Evolutionary conservation across 441 rosid species (phyloP), one percentile per base, ranked within the genome.

Genomic region (Raphanus hybrid): DNA sequence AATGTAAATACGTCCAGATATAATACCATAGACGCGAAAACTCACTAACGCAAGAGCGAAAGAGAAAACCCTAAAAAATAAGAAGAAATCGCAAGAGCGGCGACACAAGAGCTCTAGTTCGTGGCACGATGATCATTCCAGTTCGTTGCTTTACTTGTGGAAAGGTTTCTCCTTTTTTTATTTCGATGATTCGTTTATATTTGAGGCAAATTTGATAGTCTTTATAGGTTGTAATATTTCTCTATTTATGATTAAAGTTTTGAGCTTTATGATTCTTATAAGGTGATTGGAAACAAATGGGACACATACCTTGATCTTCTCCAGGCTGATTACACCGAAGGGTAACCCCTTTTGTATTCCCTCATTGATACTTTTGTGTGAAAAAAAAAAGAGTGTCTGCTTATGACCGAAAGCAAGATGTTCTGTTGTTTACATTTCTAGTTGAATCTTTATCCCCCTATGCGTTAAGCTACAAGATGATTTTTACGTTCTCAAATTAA

Each of bases 201-300:
- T 50, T 6, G 18, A 50, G 8, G 57, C 9, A 6, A 50, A 14
- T 50, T 48, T 50, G 57, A n/a, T 15, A 54, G 23, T 15, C 23
- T 54, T 8, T 54, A 37, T 15, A 20, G 1, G 58, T 52, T 52
- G 15, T 20, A 41, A 10, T 23, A 41, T 10, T 14, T 52, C 15
- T 52, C 6, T 52, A 20, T 54, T 6, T 5, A n/a, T 5, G 6
- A 12, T n/a, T 4, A 52, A 29, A 32, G 12, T 29, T 66, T 69
- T 15, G 52, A 69, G 73, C n/a, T 92, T 32, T n/a, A 16, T 71
- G 70, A 73, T 59, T 27, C 1, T 11, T 62, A 23, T 23, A 23
- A 91, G 98, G 92, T 91, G 74, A 91, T 93, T 69, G 97, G 98
- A 7, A 87, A 90, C 85, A 93, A 90, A 80, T 93, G 98, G 97